Evolutionary conservation across 148 eudicot genomes (phyloP), one percentile per base, ranked within the genome.

Genomic region (Spergularia marina): DNA sequence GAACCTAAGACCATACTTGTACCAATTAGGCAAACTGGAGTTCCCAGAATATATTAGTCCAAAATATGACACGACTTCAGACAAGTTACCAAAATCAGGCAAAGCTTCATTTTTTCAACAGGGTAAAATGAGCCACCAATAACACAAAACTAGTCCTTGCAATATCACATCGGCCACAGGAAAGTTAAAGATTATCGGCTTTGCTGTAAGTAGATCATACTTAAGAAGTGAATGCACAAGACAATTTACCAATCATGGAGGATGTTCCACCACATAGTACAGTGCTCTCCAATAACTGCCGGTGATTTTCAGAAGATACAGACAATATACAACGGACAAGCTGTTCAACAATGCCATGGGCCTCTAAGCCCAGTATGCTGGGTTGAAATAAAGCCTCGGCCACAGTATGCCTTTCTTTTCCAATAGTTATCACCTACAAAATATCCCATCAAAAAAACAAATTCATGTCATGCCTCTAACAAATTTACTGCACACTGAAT

Each of bases 321-420:
- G 90, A 81, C 73, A 96, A 90, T 76, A 95, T 85, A 79, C 92
- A 88, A 30, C 84, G 92, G 71, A 95, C 99, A 77, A 95, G 97
- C 85, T 95, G 99, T 84, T 95, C 99, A 77, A 92, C 99, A 69
- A 95, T 86, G 47, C 97, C 97, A 84, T 89, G 91, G 20, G 96
- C 87, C 83, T 95, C 97, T 71, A 92, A 77, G 63, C 92, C 96
- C 79, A 95, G 75, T 56, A 92, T 78, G 73, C 88, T 81, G 76
- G 99, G 99, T 74, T 88, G 92, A 83, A 95, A 95, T 58, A 95
- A 86, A 73, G 99, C 96, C 87, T 95, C 99, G 9, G 97, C 99
- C 66, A 95, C 90, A 13, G 88, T 86, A 73, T 87, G 88, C 71
- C 86, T 82, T 81, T 95, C 99, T 84, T 79, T 84, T 77, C 94